These are phyloP conservation scores for Cryphonectria nitschkei DNA, from an alignment of 2,329 filamentous ascomycete species.

Conservation along the genomic window DNA sequence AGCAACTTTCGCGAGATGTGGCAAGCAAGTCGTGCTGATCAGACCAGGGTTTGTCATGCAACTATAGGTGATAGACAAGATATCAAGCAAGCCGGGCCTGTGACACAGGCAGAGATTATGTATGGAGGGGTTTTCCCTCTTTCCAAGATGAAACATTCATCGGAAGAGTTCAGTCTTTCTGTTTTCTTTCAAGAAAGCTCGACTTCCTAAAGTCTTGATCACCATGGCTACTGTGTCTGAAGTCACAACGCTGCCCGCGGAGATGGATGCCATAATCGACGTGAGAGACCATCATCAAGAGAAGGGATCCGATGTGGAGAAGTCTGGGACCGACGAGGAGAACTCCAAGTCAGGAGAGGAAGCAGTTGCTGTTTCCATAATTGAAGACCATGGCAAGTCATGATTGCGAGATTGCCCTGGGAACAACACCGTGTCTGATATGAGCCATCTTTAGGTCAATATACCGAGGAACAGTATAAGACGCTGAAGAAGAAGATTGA, in stretches of 20 bases:
- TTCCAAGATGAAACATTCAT: neutral
- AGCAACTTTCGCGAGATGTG: constrained; percentile 4
- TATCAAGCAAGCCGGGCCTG: neutral
- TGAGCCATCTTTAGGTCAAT: constrained; percentile 27
- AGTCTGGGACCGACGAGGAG: constrained; percentile 13
- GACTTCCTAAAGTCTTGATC: neutral
- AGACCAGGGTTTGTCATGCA: neutral
- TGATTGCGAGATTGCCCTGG: neutral
- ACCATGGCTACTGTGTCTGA: constrained; percentile 22
- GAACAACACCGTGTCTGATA: neutral
- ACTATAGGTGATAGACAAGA: neutral
- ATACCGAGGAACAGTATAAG: constrained; percentile 44
- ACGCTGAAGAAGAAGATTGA: constrained; percentile 47
- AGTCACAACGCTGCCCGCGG: constrained; percentile 8
- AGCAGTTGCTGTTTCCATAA: neutral
- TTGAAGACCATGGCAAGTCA: constrained; percentile 7
- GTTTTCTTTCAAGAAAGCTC: neutral
- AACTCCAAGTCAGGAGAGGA: constrained; percentile 3
- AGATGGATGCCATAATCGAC: constrained; percentile 13
- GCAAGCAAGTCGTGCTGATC: constrained; percentile 3
- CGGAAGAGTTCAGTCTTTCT: neutral
- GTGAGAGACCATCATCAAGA: neutral
- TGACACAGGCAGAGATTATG: neutral
- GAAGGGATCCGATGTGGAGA: constrained; percentile 2
- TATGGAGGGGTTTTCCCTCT: neutral